Base-by-base conservation (phyloP, 2,329 filamentous ascomycete genomes). In the Claviceps arundinis region DNA sequence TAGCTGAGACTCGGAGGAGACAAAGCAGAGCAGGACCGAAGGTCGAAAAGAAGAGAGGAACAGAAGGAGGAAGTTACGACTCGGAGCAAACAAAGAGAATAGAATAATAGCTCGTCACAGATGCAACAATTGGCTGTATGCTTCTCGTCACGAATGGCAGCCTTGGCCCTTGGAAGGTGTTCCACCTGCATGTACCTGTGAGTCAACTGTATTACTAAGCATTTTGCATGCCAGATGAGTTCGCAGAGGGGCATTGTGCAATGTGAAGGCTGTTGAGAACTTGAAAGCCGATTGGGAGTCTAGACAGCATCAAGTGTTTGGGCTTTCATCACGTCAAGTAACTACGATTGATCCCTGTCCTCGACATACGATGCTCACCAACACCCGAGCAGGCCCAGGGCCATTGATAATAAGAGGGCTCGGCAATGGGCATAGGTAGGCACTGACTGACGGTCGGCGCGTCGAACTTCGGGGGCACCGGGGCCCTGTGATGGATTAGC, bases 81-180 rank as follows among this genome's bases (percentile, higher is more conserved):
- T 3, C 8, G 19, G 38, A 30, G 38, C 44, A 51, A 51, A 48
- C 44, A 47, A 53, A 30, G 11, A 40, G 37, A 40, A 50, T 30
- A 9, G 48, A 38, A 37, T 26, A 26, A 43, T 19, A 26, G 47
- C 52, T 48, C 17, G 48, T 53, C 22, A 44, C 43, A 53, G 37
- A 47, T 50, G 47, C 40, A 14, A 38, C 41, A 19, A 17, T 30
- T 48, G 37, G n/a, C 44, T 41, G 22, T 22, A 53, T 41, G 38
- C 50, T 52, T 56, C 55, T 60, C 59, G 58, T 60, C 65, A 61
- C 60, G 58, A 58, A 64, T 64, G 61, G 59, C 61, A 60, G 55
- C 58, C 59, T 60, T 6, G 34, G 49, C 22, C 22, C 22, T 22
- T 22, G 22, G 57, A 53, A 54, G 47, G 55, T 60, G 54, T 60